Conservation (phyloP, 2,329 filamentous ascomycete genomes). For the Elsinoe perseae region DNA sequence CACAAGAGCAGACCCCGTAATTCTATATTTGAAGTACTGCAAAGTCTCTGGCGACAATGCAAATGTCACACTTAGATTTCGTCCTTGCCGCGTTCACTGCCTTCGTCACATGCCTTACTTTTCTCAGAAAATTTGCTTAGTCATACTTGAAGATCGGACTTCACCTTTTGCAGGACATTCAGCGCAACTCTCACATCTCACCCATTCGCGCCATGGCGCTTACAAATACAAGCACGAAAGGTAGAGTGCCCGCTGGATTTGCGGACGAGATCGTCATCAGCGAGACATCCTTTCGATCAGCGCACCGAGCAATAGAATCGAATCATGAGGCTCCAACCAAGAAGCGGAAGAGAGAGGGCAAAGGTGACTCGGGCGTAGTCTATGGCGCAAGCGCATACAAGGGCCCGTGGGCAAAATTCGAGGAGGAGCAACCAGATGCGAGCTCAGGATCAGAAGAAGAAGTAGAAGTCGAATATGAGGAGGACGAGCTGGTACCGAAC, state of each 20-base stretch:
- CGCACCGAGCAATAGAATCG: conserved; percentile 68
- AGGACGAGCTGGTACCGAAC: conserved; percentile 58
- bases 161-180: background rate
- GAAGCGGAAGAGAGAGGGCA: conserved; percentile 72
- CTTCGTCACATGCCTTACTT: background rate
- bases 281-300: conserved; percentile 80
- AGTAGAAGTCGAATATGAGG: conserved; percentile 62
- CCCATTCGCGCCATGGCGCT: conserved; percentile 18
- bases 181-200: background rate
- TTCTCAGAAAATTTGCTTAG: conserved; percentile 2
- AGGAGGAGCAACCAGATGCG: conserved; percentile 61
- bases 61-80: background rate
- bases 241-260: conserved; percentile 60
- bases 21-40: conserved; percentile 16
- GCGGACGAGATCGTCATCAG: conserved; percentile 85
- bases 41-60: background rate
- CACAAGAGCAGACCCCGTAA: background rate
- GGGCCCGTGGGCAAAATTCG: conserved; percentile 88
- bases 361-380: conserved; percentile 73
- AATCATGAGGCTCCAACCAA: conserved; percentile 54
- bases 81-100: background rate
- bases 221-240: conserved; percentile 31
- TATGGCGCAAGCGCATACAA: conserved; percentile 85
- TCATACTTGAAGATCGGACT: conserved; percentile 12
- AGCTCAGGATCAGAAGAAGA: conserved; percentile 64